These are phyloP conservation scores for Cytospora piceae DNA, from an alignment of 2,329 filamentous ascomycete genomes.

Conservation along the genomic window DNA sequence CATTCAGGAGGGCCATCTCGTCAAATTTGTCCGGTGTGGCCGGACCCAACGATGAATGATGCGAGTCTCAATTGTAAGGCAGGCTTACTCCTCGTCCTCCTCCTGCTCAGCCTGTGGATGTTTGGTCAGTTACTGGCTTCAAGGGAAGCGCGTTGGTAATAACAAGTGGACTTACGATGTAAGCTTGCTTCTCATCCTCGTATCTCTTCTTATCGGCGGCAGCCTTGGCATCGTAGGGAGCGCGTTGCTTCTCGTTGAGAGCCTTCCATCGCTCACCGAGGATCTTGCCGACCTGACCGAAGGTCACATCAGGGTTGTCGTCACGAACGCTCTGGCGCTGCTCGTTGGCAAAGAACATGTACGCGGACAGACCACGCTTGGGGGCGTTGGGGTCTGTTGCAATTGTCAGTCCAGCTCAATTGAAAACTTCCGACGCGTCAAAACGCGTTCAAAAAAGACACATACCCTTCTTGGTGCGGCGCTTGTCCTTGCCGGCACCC, in stretches of 20 bases:
- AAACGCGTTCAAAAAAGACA: slow-evolving; percentile 24
- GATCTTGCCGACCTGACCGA: slow-evolving; percentile 97
- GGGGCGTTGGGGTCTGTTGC: slow-evolving; percentile 87
- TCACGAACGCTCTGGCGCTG: slow-evolving; percentile 97
- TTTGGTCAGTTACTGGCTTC: slow-evolving; percentile 37
- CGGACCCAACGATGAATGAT: background rate
- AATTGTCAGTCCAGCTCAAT: slow-evolving; percentile 17
- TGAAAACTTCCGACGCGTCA: background rate
- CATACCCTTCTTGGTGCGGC: slow-evolving; percentile 64
- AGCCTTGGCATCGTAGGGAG: slow-evolving; percentile 96
- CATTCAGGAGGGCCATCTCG: slow-evolving; percentile 1
- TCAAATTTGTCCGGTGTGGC: slow-evolving; percentile 11
- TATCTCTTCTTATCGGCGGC: slow-evolving; percentile 98
- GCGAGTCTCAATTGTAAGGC: background rate
- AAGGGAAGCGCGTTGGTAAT: slow-evolving; percentile 29
- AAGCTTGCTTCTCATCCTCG: slow-evolving; percentile 95
- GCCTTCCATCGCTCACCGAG: slow-evolving; percentile 99
- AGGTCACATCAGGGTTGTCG: slow-evolving; percentile 96
- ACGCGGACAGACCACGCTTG: slow-evolving; percentile 98
- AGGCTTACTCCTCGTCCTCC: slow-evolving; percentile 48
- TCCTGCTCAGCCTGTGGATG: slow-evolving; percentile 58
- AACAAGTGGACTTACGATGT: slow-evolving; percentile 68
- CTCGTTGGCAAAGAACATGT: slow-evolving; percentile 99
- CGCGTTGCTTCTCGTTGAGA: slow-evolving; percentile 87
- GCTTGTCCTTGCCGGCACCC: slow-evolving; percentile 57